Evolutionary conservation across 345 rosid species (phyloP).

Genomic region (Eucalyptus tenuipes): DNA sequence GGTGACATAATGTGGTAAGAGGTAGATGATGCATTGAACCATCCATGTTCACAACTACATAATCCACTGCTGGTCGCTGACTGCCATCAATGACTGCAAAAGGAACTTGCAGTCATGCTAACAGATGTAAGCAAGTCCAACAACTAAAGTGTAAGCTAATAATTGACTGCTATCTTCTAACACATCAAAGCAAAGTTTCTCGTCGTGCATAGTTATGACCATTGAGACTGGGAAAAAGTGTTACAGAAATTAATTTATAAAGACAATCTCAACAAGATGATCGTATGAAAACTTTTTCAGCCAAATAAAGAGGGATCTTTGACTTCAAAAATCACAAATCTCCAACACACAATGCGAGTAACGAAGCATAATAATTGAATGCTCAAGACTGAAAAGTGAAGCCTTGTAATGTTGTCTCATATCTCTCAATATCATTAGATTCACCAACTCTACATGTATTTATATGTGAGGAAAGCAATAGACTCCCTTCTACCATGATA

Average conservation of each 20-base stretch:
- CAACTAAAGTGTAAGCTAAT: background rate
- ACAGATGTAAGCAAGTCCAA: background rate
- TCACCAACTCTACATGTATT: background rate
- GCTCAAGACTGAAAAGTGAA: background rate
- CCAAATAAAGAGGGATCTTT: background rate
- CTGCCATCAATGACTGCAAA: slow-evolving; percentile 53
- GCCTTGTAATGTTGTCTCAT: background rate
- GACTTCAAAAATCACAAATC: background rate
- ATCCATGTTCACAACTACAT: slow-evolving; percentile 57
- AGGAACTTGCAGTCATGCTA: slow-evolving; percentile 42
- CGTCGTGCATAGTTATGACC: background rate
- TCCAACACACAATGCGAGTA: background rate
- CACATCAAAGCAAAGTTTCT: background rate
- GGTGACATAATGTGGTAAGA: slow-evolving; percentile 57
- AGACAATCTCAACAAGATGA: background rate
- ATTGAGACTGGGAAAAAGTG: background rate
- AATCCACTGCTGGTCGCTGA: slow-evolving; percentile 26
- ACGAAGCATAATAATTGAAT: background rate
- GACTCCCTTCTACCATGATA: background rate
- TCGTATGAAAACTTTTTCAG: background rate
- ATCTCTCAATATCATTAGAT: background rate
- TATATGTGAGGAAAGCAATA: background rate
- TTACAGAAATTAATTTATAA: background rate
- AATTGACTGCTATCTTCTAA: background rate
- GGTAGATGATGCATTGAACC: slow-evolving; percentile 68